A percentile compares a stretch with the other conserved stretches of the same genome.
Conservation (phyloP, 306 rosid genomes). For the Vigna unguiculata region DNA sequence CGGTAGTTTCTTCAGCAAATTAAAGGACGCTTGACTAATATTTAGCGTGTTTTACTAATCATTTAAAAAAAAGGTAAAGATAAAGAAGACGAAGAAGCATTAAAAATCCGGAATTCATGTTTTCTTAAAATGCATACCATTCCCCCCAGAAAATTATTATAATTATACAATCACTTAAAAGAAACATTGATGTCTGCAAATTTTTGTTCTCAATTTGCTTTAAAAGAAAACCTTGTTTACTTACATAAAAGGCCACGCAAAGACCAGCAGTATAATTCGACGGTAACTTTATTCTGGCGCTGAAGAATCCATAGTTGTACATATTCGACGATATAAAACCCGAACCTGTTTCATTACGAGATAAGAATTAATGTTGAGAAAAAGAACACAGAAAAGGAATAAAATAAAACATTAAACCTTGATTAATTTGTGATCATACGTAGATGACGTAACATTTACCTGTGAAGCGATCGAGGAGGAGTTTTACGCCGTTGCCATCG, state of each 20-base stretch:
- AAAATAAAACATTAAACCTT: not conserved
- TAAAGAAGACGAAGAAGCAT: not conserved
- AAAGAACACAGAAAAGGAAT: not conserved
- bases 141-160: not conserved
- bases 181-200: not conserved
- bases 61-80: not conserved
- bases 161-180: not conserved
- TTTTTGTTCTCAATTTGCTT: not conserved
- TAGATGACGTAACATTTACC: conserved; percentile 49
- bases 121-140: not conserved
- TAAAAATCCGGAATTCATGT: not conserved
- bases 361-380: not conserved
- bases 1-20: conserved; percentile 24
- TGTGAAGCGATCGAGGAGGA: conserved; percentile 88
- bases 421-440: not conserved
- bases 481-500: conserved; percentile 78
- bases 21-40: conserved; percentile 37
- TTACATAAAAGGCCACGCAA: conserved; percentile 88
- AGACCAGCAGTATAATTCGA: conserved; percentile 89
- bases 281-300: conserved; percentile 89
- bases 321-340: conserved; percentile 88
- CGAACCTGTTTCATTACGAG: conserved; percentile 60
- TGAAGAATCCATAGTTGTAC: conserved; percentile 90
- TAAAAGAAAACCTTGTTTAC: conserved; percentile 38
- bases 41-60: conserved; percentile 29